Evolutionary conservation across 2,329 filamentous ascomycete species (phyloP).

Genomic region (Fusarium succisae): DNA sequence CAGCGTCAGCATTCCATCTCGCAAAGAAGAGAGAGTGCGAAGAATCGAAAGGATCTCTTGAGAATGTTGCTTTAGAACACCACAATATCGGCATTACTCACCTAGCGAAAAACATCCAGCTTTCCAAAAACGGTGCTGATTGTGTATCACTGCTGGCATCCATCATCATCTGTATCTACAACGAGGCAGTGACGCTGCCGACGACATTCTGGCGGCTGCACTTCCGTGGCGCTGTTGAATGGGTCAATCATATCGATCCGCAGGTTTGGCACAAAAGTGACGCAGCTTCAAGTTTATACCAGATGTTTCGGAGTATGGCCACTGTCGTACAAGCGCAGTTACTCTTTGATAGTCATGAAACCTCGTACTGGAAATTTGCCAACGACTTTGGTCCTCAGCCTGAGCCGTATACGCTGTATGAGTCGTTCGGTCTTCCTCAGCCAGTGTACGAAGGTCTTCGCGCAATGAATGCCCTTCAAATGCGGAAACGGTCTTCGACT

Average conservation of each 20-base stretch:
- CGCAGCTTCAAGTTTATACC: conserved; percentile 34
- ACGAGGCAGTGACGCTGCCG: conserved; percentile 38
- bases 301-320: conserved; percentile 40
- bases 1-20: conserved; percentile 36
- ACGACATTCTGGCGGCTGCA: conserved; percentile 38
- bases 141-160: conserved; percentile 35
- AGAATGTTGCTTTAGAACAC: conserved; percentile 38
- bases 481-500: conserved; percentile 17
- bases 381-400: conserved; percentile 36
- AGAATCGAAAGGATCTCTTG: conserved; percentile 21
- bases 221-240: conserved; percentile 38
- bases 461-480: conserved; percentile 30
- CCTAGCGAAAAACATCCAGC: conserved; percentile 36
- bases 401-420: conserved; percentile 30
- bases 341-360: conserved; percentile 27
- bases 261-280: conserved; percentile 38
- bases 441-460: conserved; percentile 34
- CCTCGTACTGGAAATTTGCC: conserved; percentile 29
- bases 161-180: conserved; percentile 37
- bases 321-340: conserved; percentile 37
- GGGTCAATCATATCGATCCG: conserved; percentile 41
- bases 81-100: conserved; percentile 41
- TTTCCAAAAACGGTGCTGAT: conserved; percentile 34
- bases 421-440: conserved; percentile 34
- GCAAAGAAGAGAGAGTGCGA: conserved; percentile 18